Base-by-base conservation (phyloP, 192 early-diverging fungal species). In the Gamsiella multidivaricata region DNA sequence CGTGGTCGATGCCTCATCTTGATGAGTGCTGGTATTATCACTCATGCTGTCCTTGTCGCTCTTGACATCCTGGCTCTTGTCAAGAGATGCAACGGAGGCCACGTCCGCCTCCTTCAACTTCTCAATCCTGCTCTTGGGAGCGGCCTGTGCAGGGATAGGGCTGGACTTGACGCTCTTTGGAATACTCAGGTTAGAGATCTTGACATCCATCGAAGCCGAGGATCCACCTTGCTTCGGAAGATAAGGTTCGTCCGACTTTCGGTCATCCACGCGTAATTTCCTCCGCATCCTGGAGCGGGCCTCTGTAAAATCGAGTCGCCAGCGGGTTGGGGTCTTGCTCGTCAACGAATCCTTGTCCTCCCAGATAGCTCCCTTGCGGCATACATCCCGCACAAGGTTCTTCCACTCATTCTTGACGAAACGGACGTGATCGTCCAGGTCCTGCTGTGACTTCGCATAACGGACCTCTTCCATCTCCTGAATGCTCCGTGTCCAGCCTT, bases 301-400 rank as follows among this genome's bases (percentile, higher is more conserved):
- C 67, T 89, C 88, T 34, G 88, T 89, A 55, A 84, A 84, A 66
- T 89, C 88, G 3, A 91, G 55, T 59, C 81, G 72, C 88, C 88
- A 91, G 39, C 65, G 60, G 2, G 56, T 69, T 11, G 74, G 74
- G 28, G 75, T 68, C 36, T 63, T 59, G 33, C 54, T 61, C 1
- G 56, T 37, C 3, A 61, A 34, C 0, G 56, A 50, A 28, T 73
- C 70, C 47, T 86, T 81, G 29, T 79, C 69, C 15, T 87, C 87
- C 90, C 88, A 90, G 20, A 92, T 79, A 3, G 90, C 88, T 17
- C 88, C 81, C 59, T 91, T 90, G 11, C 85, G 62, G 33, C 83
- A 83, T 1, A 92, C 65, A 51, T 86, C 84, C 2, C 63, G 75
- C 7, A 85, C 76, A 11, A 88, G 72, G 28, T 83, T 83, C 22